Conservation (phyloP, 805 yeast species). For the Candida taoyuanica region DNA sequence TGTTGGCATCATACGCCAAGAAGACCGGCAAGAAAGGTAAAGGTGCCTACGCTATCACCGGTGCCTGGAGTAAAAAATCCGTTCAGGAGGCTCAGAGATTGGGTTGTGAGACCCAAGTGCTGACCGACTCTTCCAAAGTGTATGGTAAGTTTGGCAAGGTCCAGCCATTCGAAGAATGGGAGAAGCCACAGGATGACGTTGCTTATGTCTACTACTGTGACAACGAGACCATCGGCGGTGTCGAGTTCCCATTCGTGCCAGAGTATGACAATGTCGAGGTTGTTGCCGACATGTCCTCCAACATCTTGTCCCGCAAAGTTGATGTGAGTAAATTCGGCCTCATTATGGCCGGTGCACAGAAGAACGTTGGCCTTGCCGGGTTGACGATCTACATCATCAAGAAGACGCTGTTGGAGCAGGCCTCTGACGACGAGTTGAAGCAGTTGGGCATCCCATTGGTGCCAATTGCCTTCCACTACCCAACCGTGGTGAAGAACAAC, state of each 20-base stretch:
- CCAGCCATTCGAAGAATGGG: constrained; percentile 65
- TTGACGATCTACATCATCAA: constrained; percentile 87
- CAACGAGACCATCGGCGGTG: constrained; percentile 96
- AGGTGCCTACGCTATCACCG: constrained; percentile 86
- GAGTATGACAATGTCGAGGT: constrained; percentile 66
- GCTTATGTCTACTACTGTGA: constrained; percentile 91
- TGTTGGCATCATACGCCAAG: constrained; percentile 69
- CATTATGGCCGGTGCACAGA: constrained; percentile 97
- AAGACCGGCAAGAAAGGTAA: constrained; percentile 71
- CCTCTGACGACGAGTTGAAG: constrained; percentile 56
- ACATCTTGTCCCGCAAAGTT: constrained; percentile 73
- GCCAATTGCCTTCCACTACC: constrained; percentile 87
- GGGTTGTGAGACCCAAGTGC: constrained; percentile 67
- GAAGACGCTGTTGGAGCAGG: constrained; percentile 67
- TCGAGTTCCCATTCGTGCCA: constrained; percentile 55
- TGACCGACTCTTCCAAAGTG: constrained; percentile 57
- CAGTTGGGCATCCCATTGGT: constrained; percentile 65
- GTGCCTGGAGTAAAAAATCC: constrained; percentile 91
- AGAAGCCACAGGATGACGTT: constrained; percentile 51
- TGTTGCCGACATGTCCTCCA: constrained; percentile 94
- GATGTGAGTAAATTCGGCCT: constrained; percentile 85
- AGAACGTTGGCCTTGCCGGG: constrained; percentile 96
- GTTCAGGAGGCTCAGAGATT: constrained; percentile 81
- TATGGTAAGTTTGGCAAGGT: constrained; percentile 59
- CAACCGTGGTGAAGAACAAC: constrained; percentile 81